phyloP scores from a whole-genome alignment of 768 basidiomycete genomes.

The Gymnopilus junonius region DNA sequence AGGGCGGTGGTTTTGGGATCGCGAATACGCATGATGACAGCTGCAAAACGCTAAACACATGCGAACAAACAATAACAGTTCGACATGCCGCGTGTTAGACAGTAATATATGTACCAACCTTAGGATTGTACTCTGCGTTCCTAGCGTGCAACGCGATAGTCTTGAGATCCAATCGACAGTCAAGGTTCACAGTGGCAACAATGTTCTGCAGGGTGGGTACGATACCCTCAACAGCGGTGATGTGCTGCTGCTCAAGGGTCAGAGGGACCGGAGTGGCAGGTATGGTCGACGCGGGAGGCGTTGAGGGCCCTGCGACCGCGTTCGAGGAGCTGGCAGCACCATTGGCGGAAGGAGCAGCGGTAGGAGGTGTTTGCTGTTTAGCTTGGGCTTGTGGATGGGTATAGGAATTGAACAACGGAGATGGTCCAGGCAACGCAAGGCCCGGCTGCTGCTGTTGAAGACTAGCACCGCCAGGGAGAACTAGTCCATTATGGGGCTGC shows the following conservation, averaged over 20 bases:
- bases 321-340: conserved; percentile 36
- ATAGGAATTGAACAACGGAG: conserved; percentile 61
- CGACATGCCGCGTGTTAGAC: conserved; percentile 54
- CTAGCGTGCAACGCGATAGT: conserved; percentile 97
- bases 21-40: conserved; percentile 99
- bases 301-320: conserved; percentile 61
- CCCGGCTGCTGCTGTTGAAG: conserved; percentile 41
- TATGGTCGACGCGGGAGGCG: conserved; percentile 52
- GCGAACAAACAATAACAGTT: conserved; percentile 64
- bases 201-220: conserved; percentile 99
- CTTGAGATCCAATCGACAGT: conserved; percentile 96
- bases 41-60: conserved; percentile 93
- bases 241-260: conserved; percentile 91
- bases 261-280: conserved; percentile 74
- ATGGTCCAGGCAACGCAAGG: conserved; percentile 55
- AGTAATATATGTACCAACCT: conserved; percentile 76
- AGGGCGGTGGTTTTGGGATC: conserved; percentile 99
- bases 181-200: conserved; percentile 97
- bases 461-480: conserved; percentile 62
- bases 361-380: conserved; percentile 31
- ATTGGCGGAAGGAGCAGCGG: conserved; percentile 22
- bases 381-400: conserved; percentile 41
- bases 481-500: conserved; percentile 50
- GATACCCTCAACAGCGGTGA: conserved; percentile 96
- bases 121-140: conserved; percentile 99